Percentiles rank a stretch among this genome's conserved stretches.
Conservation (phyloP, 345 rosid genomes). For the Citrus hindsii region DNA sequence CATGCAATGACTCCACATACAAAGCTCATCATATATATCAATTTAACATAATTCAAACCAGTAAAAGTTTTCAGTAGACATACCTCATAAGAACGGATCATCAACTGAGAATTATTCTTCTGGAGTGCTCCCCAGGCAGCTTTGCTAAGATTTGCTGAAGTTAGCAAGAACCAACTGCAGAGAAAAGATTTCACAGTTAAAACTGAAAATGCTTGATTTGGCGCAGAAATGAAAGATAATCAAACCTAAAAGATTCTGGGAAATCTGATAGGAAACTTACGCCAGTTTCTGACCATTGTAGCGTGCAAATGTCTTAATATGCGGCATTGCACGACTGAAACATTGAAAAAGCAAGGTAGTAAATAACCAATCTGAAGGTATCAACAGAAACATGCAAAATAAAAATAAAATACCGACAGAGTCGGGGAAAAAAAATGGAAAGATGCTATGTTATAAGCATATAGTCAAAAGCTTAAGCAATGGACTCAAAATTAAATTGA, state of each 20-base stretch:
- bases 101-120: conserved; percentile 88
- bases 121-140: conserved; percentile 98
- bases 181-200: conserved; percentile 8
- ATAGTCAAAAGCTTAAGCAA: background rate
- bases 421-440: background rate
- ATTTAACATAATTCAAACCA: background rate
- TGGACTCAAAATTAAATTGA: background rate
- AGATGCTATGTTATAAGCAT: background rate
- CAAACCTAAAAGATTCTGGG: conserved; percentile 2
- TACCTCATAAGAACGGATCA: conserved; percentile 97
- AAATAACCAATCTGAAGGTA: background rate
- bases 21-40: background rate
- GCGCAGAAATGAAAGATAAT: background rate
- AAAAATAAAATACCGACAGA: no score
- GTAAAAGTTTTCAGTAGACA: background rate
- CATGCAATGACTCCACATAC: conserved; percentile 3
- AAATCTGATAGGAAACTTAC: conserved; percentile 38
- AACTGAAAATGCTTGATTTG: background rate
- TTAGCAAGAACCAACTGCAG: conserved; percentile 81
- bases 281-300: conserved; percentile 79
- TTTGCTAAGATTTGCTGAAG: conserved; percentile 94
- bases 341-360: conserved; percentile 6
- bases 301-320: conserved; percentile 88
- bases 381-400: no score
- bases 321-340: conserved; percentile 91